Evolutionary conservation across 2,329 filamentous ascomycete species (phyloP).

Genomic region (Cladosporium colombiae): DNA sequence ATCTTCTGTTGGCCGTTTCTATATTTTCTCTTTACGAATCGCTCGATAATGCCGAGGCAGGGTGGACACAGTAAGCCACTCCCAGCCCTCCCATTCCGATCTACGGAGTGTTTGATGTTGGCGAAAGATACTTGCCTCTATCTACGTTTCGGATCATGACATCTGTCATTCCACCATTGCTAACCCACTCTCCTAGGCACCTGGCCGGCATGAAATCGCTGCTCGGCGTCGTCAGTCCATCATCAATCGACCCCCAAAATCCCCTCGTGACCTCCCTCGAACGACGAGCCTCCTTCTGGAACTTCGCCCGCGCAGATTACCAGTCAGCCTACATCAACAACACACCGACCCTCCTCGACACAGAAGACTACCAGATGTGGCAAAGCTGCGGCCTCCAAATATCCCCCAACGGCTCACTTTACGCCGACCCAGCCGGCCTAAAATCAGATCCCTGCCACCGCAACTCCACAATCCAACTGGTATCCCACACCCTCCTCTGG

Average conservation of each 20-base stretch:
- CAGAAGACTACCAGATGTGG: conserved; percentile 63
- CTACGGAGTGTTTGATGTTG: not conserved
- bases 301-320: conserved; percentile 57
- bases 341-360: conserved; percentile 60
- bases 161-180: not conserved
- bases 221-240: conserved; percentile 46
- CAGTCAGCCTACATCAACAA: conserved; percentile 56
- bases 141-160: not conserved
- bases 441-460: conserved; percentile 53
- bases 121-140: not conserved
- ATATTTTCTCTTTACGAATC: conserved; percentile 69
- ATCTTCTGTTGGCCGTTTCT: conserved; percentile 64
- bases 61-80: conserved; percentile 49
- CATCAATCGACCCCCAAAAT: conserved; percentile 37
- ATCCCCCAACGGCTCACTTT: conserved; percentile 50
- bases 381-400: conserved; percentile 62
- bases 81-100: not conserved
- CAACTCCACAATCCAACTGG: conserved; percentile 41
- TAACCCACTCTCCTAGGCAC: conserved; percentile 49
- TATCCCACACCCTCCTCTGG: conserved; percentile 65
- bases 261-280: conserved; percentile 37
- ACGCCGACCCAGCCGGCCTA: conserved; percentile 50
- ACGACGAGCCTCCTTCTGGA: conserved; percentile 66
- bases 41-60: conserved; percentile 61
- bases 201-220: conserved; percentile 65